Conservation (phyloP, 441 rosid species). For the Jatropha multifida region DNA sequence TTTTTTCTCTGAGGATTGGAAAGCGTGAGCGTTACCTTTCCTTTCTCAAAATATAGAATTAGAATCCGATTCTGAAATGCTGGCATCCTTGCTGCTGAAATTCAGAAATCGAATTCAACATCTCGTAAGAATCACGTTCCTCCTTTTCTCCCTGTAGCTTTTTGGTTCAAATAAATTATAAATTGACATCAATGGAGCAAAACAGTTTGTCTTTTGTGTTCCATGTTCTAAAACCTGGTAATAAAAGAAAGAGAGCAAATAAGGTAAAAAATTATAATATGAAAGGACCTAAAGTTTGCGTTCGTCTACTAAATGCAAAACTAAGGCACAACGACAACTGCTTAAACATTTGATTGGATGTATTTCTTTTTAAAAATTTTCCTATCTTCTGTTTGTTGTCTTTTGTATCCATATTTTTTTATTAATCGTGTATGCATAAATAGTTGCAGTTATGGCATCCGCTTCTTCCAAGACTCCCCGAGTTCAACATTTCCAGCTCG, state of each 20-base stretch:
- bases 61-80: constrained; percentile 14
- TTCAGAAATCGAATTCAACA: background rate
- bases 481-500: constrained; percentile 50
- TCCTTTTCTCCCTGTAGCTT: too few species aligned
- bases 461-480: constrained; percentile 39
- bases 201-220: too few species aligned
- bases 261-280: background rate
- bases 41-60: background rate
- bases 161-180: background rate
- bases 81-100: background rate
- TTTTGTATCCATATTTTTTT: background rate
- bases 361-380: too few species aligned
- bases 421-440: background rate
- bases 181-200: background rate
- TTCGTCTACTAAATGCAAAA: background rate
- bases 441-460: constrained; percentile 50
- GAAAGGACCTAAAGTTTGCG: background rate
- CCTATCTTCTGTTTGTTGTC: background rate
- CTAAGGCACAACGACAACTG: background rate
- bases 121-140: background rate
- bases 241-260: too few species aligned
- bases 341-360: background rate
- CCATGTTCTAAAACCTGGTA: too few species aligned
- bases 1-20: background rate
- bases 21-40: background rate